These are phyloP conservation scores for Beauveria caledonica DNA, from an alignment of 2,329 filamentous ascomycete genomes.

Conservation along the genomic window DNA sequence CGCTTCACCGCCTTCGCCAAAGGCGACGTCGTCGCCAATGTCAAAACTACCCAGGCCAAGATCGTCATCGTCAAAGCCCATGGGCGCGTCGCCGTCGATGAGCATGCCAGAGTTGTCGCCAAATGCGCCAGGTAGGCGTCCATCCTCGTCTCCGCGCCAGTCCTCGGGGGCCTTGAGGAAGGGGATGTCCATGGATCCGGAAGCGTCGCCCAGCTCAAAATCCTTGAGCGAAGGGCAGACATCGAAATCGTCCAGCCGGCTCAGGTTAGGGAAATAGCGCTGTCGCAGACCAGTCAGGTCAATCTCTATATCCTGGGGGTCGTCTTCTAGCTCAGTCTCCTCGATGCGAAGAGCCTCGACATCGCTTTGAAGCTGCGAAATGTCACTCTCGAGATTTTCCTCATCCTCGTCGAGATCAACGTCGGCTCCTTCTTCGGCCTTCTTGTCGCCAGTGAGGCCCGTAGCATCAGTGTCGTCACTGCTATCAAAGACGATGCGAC, in stretches of 20 bases:
- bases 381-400: constrained; percentile 23
- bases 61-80: constrained; percentile 66
- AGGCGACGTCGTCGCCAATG: constrained; percentile 65
- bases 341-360: constrained; percentile 24
- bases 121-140: constrained; percentile 43
- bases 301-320: constrained; percentile 54
- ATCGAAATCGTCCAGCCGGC: constrained; percentile 72
- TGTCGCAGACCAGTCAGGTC: constrained; percentile 67
- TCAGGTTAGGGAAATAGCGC: constrained; percentile 80
- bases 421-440: constrained; percentile 28
- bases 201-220: constrained; percentile 82
- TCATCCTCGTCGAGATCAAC: constrained; percentile 32
- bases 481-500: constrained; percentile 95
- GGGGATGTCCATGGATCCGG: constrained; percentile 78
- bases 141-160: constrained; percentile 64
- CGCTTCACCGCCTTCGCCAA: constrained; percentile 90
- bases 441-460: constrained; percentile 61
- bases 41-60: constrained; percentile 65
- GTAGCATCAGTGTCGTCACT: constrained; percentile 94
- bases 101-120: constrained; percentile 71
- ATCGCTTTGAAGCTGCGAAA: constrained; percentile 13
- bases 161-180: constrained; percentile 86
- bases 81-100: constrained; percentile 77
- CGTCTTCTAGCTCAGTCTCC: constrained; percentile 34
- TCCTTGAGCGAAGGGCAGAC: constrained; percentile 92